phyloP scores from a whole-genome alignment of 495 filamentous ascomycete species.

The Aeminium ludgeri region DNA sequence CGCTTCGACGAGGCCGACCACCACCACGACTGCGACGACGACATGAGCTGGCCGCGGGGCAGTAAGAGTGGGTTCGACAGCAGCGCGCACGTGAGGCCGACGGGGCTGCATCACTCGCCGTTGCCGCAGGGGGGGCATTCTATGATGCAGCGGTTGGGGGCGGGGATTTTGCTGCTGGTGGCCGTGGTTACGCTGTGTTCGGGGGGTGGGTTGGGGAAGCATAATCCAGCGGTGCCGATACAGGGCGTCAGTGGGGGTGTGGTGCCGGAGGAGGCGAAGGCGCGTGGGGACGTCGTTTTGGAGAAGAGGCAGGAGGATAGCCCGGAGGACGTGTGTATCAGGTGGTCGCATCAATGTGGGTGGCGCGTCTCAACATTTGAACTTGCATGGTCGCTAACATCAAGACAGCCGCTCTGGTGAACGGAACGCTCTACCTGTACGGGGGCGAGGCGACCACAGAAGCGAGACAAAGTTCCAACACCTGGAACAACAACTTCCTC shows the following conservation, averaged over 20 bases:
- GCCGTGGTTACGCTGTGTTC: constrained; percentile 18
- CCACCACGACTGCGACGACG: constrained; percentile 4
- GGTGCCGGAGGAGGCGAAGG: constrained; percentile 13
- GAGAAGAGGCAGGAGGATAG: constrained; percentile 23
- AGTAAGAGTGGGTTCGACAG: constrained; percentile 1
- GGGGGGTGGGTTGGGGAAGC: constrained; percentile 7
- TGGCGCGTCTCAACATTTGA: neutral
- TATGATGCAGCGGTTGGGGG: constrained; percentile 17
- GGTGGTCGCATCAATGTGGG: constrained; percentile 51
- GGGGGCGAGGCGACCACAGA: constrained; percentile 43
- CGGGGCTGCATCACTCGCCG: constrained; percentile 1
- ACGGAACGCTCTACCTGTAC: constrained; percentile 61
- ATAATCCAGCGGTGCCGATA: constrained; percentile 8
- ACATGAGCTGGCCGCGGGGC: neutral
- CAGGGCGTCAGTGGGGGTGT: constrained; percentile 18
- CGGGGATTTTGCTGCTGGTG: constrained; percentile 15
- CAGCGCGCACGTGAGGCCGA: neutral
- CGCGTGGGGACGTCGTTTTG: neutral
- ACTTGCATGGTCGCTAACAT: constrained; percentile 33
- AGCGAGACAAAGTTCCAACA: constrained; percentile 30
- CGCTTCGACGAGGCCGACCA: constrained; percentile 5
- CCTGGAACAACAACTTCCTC: constrained; percentile 51
- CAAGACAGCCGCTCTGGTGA: constrained; percentile 33
- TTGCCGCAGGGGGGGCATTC: neutral
- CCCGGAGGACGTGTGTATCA: constrained; percentile 36